phyloP scores from a whole-genome alignment of 192 early-diverging fungal genomes.

The Entomortierella chlamydospora region DNA sequence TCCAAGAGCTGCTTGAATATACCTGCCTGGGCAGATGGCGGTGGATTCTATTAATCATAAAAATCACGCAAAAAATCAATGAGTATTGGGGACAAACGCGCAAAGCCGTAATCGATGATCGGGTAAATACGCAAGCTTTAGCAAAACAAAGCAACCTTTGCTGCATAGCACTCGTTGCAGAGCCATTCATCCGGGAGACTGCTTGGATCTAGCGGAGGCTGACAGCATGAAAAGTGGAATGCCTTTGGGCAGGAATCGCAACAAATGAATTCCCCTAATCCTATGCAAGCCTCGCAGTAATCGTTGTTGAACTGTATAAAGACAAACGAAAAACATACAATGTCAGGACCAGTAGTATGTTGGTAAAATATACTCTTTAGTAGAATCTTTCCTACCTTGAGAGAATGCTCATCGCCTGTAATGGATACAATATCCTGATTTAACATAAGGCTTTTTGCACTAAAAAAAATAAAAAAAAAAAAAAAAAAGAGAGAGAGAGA shows the following conservation, averaged over 20 bases:
- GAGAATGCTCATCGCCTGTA: conserved; percentile 21
- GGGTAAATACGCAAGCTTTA: not conserved
- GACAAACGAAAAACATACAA: not conserved
- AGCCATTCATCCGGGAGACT: conserved; percentile 54
- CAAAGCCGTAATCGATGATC: too few species aligned
- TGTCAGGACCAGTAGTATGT: not conserved
- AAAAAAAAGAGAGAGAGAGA: too few species aligned
- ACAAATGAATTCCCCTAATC: conserved; percentile 52
- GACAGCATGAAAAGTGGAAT: conserved; percentile 57
- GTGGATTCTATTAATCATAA: conserved; percentile 26
- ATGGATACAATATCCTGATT: conserved; percentile 2
- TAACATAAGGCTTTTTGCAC: not conserved
- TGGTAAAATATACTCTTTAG: not conserved
- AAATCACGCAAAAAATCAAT: not conserved
- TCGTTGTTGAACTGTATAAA: conserved; percentile 45
- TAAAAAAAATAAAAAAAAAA: too few species aligned
- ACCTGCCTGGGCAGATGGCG: conserved; percentile 20
- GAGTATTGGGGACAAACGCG: too few species aligned
- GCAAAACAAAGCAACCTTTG: conserved; percentile 21
- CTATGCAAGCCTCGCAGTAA: conserved; percentile 47
- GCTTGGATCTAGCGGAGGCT: conserved; percentile 43
- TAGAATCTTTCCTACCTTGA: conserved; percentile 14
- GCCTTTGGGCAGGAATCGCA: conserved; percentile 56
- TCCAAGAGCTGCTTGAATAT: conserved; percentile 56
- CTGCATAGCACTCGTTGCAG: conserved; percentile 44